Percentiles rank a stretch among this genome's conserved stretches.
Evolutionary conservation across 306 rosid genomes (phyloP).

Genomic region (Vicia villosa): DNA sequence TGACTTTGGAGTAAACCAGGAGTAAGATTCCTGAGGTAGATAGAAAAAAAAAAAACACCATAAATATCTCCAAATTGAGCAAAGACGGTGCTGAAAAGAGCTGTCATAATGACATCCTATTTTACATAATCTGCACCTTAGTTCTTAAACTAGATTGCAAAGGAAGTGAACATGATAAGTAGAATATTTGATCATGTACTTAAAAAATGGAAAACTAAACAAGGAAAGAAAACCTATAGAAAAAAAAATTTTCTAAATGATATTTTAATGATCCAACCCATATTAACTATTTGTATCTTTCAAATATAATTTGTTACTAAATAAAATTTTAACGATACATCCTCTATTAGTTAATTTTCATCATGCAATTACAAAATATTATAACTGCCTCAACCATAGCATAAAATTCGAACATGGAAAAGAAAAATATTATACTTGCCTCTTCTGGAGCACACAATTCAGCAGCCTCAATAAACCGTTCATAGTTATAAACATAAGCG

Average conservation of each 20-base stretch:
- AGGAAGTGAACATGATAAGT: background rate
- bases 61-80: conserved; percentile 7
- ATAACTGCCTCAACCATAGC: conserved; percentile 1
- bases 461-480: conserved; percentile 68
- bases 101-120: conserved; percentile 21
- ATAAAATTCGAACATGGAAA: conserved; percentile 1
- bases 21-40: conserved; percentile 53
- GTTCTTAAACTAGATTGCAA: conserved; percentile 19
- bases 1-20: conserved; percentile 77
- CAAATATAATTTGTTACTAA: conserved; percentile 7
- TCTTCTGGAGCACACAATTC: conserved; percentile 59
- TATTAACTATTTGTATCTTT: conserved; percentile 1
- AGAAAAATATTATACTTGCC: conserved; percentile 54
- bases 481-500: conserved; percentile 66
- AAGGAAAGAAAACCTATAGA: background rate
- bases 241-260: conserved; percentile 11
- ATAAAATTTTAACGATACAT: background rate
- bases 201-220: background rate
- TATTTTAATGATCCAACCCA: background rate
- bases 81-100: conserved; percentile 17
- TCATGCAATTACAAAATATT: conserved; percentile 14
- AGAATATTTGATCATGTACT: conserved; percentile 22
- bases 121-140: conserved; percentile 19
- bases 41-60: background rate
- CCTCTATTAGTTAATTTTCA: conserved; percentile 22